Conservation (phyloP, 306 rosid genomes). For the Abrus pulchellus region DNA sequence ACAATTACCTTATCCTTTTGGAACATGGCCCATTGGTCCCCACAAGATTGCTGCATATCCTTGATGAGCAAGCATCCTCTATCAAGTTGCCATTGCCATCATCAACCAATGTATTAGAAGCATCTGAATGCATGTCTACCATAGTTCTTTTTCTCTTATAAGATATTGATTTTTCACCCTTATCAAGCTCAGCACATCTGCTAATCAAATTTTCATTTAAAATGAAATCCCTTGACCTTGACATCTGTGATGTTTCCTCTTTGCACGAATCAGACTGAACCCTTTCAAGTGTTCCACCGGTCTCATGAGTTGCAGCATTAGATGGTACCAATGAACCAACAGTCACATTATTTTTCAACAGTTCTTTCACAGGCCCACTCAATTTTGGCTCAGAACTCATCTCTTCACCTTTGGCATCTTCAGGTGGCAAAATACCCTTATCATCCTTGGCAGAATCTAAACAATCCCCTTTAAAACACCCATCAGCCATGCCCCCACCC, state of each 20-base stretch:
- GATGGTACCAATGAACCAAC: constrained; percentile 16
- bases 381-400: constrained; percentile 38
- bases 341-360: background rate
- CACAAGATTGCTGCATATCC: constrained; percentile 43
- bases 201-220: constrained; percentile 41
- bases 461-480: constrained; percentile 33
- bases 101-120: constrained; percentile 47
- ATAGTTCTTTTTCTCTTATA: constrained; percentile 60
- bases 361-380: constrained; percentile 39
- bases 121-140: constrained; percentile 53
- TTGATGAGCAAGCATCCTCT: constrained; percentile 48
- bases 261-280: constrained; percentile 35
- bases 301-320: constrained; percentile 30
- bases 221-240: constrained; percentile 34
- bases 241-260: constrained; percentile 42
- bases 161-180: constrained; percentile 46
- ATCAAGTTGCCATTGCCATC: constrained; percentile 50
- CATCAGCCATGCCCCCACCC: constrained; percentile 43
- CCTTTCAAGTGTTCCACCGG: constrained; percentile 44
- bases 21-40: constrained; percentile 56
- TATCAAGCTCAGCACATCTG: constrained; percentile 43
- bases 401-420: constrained; percentile 32
- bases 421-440: constrained; percentile 29
- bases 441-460: constrained; percentile 42
- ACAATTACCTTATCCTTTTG: constrained; percentile 69